Evolutionary conservation across 768 basidiomycete genomes (phyloP).

Genomic region (Russula lepida): DNA sequence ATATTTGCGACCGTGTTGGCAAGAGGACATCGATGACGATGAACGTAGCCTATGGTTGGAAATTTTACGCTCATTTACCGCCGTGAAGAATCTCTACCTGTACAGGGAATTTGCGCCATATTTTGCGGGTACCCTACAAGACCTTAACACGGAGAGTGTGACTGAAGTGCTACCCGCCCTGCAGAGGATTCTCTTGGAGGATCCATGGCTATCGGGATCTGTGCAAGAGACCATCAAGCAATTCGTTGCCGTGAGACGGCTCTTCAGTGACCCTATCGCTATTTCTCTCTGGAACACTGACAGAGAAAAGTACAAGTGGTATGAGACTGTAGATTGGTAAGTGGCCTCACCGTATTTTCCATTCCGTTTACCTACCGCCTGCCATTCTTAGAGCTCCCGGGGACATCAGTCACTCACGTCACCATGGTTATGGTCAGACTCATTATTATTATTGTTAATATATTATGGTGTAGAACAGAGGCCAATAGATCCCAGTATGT

Average conservation of each 20-base stretch:
- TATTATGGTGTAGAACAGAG: no score
- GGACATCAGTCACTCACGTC: no score
- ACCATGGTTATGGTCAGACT: no score
- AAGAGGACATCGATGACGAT: background rate
- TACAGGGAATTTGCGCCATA: background rate
- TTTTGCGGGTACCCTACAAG: background rate
- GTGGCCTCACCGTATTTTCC: no score
- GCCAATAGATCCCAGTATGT: no score
- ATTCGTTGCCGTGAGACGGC: background rate
- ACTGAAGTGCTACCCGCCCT: background rate
- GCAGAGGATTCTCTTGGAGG: background rate
- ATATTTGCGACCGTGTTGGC: no score
- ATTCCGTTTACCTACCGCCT: no score
- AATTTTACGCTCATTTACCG: background rate
- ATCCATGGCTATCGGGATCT: background rate
- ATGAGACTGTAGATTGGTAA: no score
- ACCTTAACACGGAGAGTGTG: background rate
- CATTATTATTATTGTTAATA: no score
- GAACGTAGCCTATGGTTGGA: background rate
- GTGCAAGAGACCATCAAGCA: background rate
- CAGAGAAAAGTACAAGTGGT: no score
- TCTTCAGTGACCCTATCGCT: background rate
- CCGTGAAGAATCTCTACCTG: background rate
- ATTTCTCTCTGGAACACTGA: background rate
- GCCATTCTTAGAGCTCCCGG: no score